Conservation (phyloP, 2,329 filamentous ascomycete species). For the Cladophialophora carrionii region DNA sequence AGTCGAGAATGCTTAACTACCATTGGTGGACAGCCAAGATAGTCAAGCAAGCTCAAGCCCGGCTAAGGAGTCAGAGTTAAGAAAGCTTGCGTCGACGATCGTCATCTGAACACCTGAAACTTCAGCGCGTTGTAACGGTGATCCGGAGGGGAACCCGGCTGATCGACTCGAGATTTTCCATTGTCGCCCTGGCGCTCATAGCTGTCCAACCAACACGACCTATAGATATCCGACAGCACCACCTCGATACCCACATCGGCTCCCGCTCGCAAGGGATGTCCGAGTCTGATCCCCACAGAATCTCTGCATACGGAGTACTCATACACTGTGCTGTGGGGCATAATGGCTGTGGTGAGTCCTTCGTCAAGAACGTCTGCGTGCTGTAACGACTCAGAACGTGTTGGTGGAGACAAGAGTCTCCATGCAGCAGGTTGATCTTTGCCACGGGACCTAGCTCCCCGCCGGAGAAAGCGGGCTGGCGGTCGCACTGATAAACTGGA, state of each 20-base stretch:
- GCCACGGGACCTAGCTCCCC: background rate
- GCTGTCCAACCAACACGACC: background rate
- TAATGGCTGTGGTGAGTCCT: background rate
- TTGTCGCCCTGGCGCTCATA: background rate
- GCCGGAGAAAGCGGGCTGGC: background rate
- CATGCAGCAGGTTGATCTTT: background rate
- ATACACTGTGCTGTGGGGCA: background rate
- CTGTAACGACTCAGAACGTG: background rate
- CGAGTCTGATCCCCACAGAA: background rate
- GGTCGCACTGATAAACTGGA: conserved; percentile 8
- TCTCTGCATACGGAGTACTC: background rate
- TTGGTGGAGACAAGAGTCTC: background rate
- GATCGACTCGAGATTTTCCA: conserved; percentile 15
- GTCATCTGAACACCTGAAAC: conserved; percentile 16
- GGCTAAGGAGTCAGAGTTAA: conserved; percentile 6
- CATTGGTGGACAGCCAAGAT: conserved; percentile 18
- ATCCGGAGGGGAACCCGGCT: conserved; percentile 7
- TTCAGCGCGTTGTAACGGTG: conserved; percentile 26
- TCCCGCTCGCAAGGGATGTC: background rate
- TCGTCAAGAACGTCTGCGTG: background rate
- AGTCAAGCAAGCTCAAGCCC: conserved; percentile 18
- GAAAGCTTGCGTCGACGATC: conserved; percentile 9
- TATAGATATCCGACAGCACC: background rate
- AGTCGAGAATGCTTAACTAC: conserved; percentile 17
- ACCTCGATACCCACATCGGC: background rate